Evolutionary conservation across 1,284 basidiomycete genomes (phyloP), one percentile per base, ranked within the genome.

Genomic region (Cryptococcus sp.): DNA sequence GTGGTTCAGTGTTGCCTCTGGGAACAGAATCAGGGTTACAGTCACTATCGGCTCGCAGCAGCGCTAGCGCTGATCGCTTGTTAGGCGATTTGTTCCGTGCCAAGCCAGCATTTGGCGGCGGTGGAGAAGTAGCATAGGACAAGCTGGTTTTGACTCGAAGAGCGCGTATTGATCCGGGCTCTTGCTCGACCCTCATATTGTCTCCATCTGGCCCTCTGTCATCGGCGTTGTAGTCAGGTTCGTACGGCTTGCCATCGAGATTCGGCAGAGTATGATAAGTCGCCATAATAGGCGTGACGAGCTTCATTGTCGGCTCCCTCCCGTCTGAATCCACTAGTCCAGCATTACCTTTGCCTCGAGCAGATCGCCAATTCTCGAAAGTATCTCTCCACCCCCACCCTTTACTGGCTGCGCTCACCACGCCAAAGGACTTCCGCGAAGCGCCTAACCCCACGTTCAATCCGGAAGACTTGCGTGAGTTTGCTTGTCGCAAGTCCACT

Each of bases 331-430:
- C 40, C 34, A 26, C 13, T 15, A 46, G 43, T 22, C 46, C 19
- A 19, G 22, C n/a, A 22, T 43, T 41, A 3, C 34, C 37, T 38
- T 52, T 59, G 3, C 62, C 59, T 49, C 64, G 23, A n/a, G 64
- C 62, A 38, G 62, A 66, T 23, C 52, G 53, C 48, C 62, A 65
- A 39, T 55, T 46, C 8, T 50, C 55, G 45, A 59, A 56, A 3
- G 58, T 63, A 19, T 50, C 51, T 34, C 50, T 59, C 61, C 61
- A 65, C 3, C 61, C 58, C 61, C 60, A 65, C 39, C 58, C 58
- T 34, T 46, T 51, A 11, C 41, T 40, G 23, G 52, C 57, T 3
- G 51, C 60, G 10, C 45, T 50, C 17, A 64, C 22, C 2, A 58
- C 17, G 29, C 29, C 29, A 34, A 34, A 34, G 3, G 47, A 19